Evolutionary conservation across 192 early-diverging fungal species (phyloP).

Genomic region (Backusella morwellensis): DNA sequence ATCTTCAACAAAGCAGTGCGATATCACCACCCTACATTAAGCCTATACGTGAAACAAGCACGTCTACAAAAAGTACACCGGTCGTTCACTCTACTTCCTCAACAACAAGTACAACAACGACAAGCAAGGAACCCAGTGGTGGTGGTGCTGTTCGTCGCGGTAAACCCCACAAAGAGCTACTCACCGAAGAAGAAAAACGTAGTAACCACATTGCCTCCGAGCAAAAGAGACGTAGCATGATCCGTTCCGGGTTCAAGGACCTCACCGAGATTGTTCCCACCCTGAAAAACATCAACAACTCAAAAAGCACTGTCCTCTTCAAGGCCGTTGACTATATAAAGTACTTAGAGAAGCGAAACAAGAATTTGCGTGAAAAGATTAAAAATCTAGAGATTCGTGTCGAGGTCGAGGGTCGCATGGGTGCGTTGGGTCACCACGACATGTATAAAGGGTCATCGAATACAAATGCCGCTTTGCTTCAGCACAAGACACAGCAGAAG

Average conservation of each 20-base stretch:
- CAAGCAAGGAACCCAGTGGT: neutral
- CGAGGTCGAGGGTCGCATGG: constrained; percentile 20
- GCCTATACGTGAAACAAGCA: constrained; percentile 1
- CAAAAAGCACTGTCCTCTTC: constrained; percentile 68
- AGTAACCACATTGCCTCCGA: constrained; percentile 76
- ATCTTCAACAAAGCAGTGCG: constrained; percentile 10
- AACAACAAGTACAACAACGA: neutral
- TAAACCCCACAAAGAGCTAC: constrained; percentile 58
- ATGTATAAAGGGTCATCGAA: neutral
- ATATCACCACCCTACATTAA: constrained; percentile 13
- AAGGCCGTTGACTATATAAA: constrained; percentile 70
- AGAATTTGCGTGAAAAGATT: constrained; percentile 30
- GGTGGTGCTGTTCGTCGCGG: constrained; percentile 1
- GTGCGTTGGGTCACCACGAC: neutral
- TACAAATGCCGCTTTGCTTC: constrained; percentile 7
- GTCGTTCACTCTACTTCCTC: neutral
- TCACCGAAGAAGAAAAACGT: constrained; percentile 77
- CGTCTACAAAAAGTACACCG: neutral
- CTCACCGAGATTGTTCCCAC: constrained; percentile 86
- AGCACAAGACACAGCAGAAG: constrained; percentile 12
- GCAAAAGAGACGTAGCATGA: constrained; percentile 72
- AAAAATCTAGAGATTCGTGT: constrained; percentile 30
- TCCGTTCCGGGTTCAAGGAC: constrained; percentile 86
- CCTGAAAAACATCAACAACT: constrained; percentile 55
- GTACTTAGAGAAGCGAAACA: constrained; percentile 59